Conservation (phyloP, 257 asterid genomes). For the Rhazya stricta region DNA sequence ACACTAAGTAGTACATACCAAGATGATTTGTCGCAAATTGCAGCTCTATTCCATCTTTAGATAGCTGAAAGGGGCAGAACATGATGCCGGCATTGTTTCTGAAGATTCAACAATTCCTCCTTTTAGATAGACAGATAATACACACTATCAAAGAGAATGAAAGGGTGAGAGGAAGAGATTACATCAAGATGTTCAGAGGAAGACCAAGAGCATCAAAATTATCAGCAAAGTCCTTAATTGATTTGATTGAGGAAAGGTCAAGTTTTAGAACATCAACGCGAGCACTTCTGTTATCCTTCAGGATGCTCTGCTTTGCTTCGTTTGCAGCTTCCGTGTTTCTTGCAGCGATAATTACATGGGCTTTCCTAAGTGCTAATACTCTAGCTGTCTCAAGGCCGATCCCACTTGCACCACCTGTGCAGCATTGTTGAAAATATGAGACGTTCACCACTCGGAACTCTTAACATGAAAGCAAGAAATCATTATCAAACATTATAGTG, state of each 20-base stretch:
- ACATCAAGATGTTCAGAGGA: constrained; percentile 90
- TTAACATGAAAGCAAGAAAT: not conserved
- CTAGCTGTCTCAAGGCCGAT: constrained; percentile 82
- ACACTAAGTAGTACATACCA: constrained; percentile 30
- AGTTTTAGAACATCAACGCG: constrained; percentile 61
- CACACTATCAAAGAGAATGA: not conserved
- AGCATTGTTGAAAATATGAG: not conserved
- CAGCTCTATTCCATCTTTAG: constrained; percentile 74
- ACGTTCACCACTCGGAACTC: not conserved
- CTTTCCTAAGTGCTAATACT: constrained; percentile 64
- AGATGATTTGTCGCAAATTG: constrained; percentile 96
- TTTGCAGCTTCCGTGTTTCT: constrained; percentile 74
- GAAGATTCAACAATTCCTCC: constrained; percentile 12
- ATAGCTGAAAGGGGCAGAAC: constrained; percentile 79
- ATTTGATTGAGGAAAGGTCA: constrained; percentile 63
- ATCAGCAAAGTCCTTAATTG: constrained; percentile 56
- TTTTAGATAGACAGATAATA: not conserved
- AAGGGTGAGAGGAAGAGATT: not conserved
- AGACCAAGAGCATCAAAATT: constrained; percentile 54
- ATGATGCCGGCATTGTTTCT: constrained; percentile 96
- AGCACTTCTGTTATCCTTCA: constrained; percentile 41
- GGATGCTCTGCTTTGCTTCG: constrained; percentile 53
- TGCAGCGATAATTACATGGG: constrained; percentile 71
- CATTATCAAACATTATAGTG: not conserved
- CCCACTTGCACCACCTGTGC: constrained; percentile 86